These are phyloP conservation scores for Mortierella sp. DNA, from an alignment of 371 early-diverging fungal genomes.

Conservation along the genomic window DNA sequence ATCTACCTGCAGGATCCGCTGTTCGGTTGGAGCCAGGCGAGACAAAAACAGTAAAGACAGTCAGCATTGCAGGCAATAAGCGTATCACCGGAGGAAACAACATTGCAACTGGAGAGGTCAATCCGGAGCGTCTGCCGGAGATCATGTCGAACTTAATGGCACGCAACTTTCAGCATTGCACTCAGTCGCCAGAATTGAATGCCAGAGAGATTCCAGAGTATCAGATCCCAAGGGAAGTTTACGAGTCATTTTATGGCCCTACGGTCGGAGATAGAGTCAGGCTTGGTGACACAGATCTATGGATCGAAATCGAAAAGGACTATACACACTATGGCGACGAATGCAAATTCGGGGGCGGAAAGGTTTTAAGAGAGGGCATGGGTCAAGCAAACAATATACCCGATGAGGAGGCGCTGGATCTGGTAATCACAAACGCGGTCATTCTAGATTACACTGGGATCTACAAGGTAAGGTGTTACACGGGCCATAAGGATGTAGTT, in stretches of 20 bases:
- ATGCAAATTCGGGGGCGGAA: slow-evolving; percentile 87
- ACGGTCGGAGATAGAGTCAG: slow-evolving; percentile 90
- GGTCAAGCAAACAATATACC: slow-evolving; percentile 77
- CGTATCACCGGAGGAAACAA: slow-evolving; percentile 87
- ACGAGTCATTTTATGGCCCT: slow-evolving; percentile 91
- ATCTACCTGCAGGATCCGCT: slow-evolving; percentile 87
- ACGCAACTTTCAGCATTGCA: slow-evolving; percentile 70
- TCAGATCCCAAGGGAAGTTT: slow-evolving; percentile 78
- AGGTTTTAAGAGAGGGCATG: slow-evolving; percentile 94
- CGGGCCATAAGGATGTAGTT: too few relatives aligned
- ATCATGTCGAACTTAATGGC: slow-evolving; percentile 59
- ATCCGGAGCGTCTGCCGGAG: slow-evolving; percentile 56
- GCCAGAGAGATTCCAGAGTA: slow-evolving; percentile 55
- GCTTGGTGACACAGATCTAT: slow-evolving; percentile 85
- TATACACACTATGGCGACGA: slow-evolving; percentile 92
- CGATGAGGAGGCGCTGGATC: slow-evolving; percentile 80
- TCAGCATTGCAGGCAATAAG: slow-evolving; percentile 85
- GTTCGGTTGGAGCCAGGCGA: slow-evolving; percentile 88
- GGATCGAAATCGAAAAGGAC: slow-evolving; percentile 90
- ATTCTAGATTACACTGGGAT: slow-evolving; percentile 95
- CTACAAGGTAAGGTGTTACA: slow-evolving; percentile 70
- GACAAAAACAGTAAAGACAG: slow-evolving; percentile 80
- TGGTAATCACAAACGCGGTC: slow-evolving; percentile 92
- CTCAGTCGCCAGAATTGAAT: slow-evolving; percentile 57
- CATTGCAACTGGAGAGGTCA: slow-evolving; percentile 79